phyloP scores from a whole-genome alignment of 768 basidiomycete genomes.

The Termitomyces bulborhizus region DNA sequence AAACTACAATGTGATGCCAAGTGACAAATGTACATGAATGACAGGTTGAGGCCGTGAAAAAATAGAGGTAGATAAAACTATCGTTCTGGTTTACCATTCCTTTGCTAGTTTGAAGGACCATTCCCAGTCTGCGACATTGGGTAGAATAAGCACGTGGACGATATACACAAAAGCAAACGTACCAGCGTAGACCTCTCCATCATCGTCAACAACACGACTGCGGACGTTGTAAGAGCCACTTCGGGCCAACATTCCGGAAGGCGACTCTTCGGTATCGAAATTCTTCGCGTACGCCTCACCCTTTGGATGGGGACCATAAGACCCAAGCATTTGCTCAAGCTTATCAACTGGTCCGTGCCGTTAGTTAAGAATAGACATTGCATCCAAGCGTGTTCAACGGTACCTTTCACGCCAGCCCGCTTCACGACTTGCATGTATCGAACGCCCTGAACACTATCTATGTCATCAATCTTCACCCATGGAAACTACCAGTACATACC shows the following conservation, averaged over 20 bases:
- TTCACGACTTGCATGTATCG: slow-evolving; percentile 90
- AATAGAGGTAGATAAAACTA: slow-evolving; percentile 2
- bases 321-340: slow-evolving; percentile 91
- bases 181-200: slow-evolving; percentile 77
- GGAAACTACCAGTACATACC: slow-evolving; percentile 30
- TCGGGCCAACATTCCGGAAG: slow-evolving; percentile 80
- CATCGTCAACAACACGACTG: slow-evolving; percentile 86
- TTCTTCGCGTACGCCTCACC: slow-evolving; percentile 67
- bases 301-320: slow-evolving; percentile 71
- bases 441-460: slow-evolving; percentile 45
- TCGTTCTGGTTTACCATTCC: slow-evolving; percentile 62
- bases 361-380: not conserved
- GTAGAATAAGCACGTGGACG: not conserved
- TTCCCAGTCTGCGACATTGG: slow-evolving; percentile 55
- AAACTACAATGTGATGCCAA: slow-evolving; percentile 10
- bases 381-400: not conserved
- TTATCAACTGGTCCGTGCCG: slow-evolving; percentile 64
- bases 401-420: slow-evolving; percentile 69
- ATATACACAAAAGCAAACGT: slow-evolving; percentile 18
- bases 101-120: slow-evolving; percentile 92
- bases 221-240: slow-evolving; percentile 70
- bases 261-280: slow-evolving; percentile 67
- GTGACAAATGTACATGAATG: slow-evolving; percentile 11
- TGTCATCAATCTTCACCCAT: slow-evolving; percentile 4
- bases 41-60: slow-evolving; percentile 4